Base-by-base conservation (phyloP, 176 grass and related monocot species). In the Urochloa ruziziensis region DNA sequence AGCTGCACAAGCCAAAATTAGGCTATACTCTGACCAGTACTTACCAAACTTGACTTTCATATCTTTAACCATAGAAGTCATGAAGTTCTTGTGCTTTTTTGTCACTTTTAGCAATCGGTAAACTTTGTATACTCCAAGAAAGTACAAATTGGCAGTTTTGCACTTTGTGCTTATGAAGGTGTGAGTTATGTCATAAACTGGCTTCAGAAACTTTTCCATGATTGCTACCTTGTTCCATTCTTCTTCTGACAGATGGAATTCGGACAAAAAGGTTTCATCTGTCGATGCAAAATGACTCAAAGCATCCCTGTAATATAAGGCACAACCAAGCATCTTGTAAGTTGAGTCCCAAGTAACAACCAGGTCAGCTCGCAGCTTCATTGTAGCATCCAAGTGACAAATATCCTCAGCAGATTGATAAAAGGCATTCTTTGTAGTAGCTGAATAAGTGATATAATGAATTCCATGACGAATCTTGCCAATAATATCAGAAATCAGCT, bases 81-180 rank as follows among this genome's bases (percentile, higher is more conserved):
- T 86, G 36, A 81, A 81, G 28, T 67, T 81, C 17, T 81, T 25
- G 67, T n/a, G 46, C 27, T 42, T 76, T 42, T 56, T 56, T 74
- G 68, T 57, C 6, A 81, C 44, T 65, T 80, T 34, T 25, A 86
- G 59, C 58, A 80, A 74, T 34, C 46, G 27, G 21, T 80, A 19
- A 21, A 74, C 46, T 74, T 86, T 80, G 16, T 86, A 81, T 35
- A 86, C 8, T 66, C 84, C 84, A 44, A 73, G 67, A 63, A 86
- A 86, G 76, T 86, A 86, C 43, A 80, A 54, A 54, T 40, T 74
- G 18, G 76, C 67, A 80, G 67, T 73, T 80, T 72, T 72, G 2
- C 36, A 29, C 19, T 80, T n/a, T 40, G 32, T 53, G 8, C 18
- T 32, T 54, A 80, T 33, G 67, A 86, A 86, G 25, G 46, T 73